Evolutionary conservation across 164 flowering plant species (phyloP), one percentile per base, ranked within the genome.

Genomic region (Piper betle): DNA sequence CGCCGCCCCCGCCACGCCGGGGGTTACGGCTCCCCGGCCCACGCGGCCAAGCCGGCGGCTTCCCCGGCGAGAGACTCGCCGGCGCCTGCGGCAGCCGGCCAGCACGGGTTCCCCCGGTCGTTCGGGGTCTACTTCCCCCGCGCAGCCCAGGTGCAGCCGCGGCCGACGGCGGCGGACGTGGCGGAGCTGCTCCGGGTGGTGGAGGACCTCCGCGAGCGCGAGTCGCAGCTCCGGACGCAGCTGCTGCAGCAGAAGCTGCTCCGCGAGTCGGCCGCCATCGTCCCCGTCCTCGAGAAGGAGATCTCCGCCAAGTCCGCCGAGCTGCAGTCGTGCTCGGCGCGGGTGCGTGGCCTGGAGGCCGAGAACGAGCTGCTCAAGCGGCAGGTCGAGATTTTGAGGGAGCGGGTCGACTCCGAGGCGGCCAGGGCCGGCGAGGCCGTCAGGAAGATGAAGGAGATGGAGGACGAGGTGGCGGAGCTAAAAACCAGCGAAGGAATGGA

Each of bases 61-160:
- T 15, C 4, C 50, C 50, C 64, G 11, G 56, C 57, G 33, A 5
- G 62, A 9, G 25, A 68, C 0, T 42, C 77, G 40, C 77, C 70
- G 52, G 68, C 37, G 3, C 13, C 3, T 18, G 58, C 56, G 55
- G 78, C 72, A 43, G 77, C 73, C 42, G 2, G 1, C 10, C 81
- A 77, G 43, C 58, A 77, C 2, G 64, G 61, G 9, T 81, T 86
- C 66, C 77, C 88, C 0, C 88, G 93, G 48, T 80, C 98, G 0
- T 85, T 93, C 53, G 92, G 98, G n/a, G 92, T 72, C 8, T 93
- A 88, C 76, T 91, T 91, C 78, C 97, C 99, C 2, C 87, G 93
- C 55, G 73, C 97, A 33, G 78, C 97, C 19, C 95, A 90, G 59
- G 96, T 90, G 7, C 95, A 88, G 79, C 95, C 99, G 4, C 82